Evolutionary conservation across 352 stramenopile species (phyloP).

Genomic region (Pythium brachiatum): DNA sequence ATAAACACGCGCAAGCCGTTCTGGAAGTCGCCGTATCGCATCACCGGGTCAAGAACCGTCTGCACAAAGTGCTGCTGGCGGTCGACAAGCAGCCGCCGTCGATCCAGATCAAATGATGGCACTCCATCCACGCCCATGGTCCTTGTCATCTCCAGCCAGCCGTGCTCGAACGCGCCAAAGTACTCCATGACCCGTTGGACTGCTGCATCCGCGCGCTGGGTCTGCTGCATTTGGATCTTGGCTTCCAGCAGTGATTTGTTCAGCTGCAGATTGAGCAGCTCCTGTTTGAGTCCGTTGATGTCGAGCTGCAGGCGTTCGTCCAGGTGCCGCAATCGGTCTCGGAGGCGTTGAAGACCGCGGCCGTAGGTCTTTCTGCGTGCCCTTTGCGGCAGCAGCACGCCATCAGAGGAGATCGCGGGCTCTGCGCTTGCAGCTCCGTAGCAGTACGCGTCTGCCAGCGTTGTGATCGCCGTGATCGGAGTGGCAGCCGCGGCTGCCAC

Average conservation of each 20-base stretch:
- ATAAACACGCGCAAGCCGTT: constrained; percentile 18
- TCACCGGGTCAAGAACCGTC: constrained; percentile 7
- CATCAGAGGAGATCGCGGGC: neutral
- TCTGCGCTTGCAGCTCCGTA: neutral
- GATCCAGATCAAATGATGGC: neutral
- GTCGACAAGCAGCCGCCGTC: constrained; percentile 5
- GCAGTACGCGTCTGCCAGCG: neutral
- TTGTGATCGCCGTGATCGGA: too few relatives aligned
- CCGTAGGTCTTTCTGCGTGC: constrained; percentile 13
- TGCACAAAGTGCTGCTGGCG: constrained; percentile 21
- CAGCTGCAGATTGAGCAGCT: constrained; percentile 27
- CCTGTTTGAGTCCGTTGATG: constrained; percentile 28
- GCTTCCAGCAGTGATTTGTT: constrained; percentile 5
- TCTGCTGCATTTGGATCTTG: neutral
- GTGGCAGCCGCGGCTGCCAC: too few relatives aligned
- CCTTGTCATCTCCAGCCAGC: constrained; percentile 12
- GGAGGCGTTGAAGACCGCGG: constrained; percentile 15
- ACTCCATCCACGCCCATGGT: too few relatives aligned
- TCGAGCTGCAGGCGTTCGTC: constrained; percentile 30
- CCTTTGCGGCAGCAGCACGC: neutral
- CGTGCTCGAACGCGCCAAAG: constrained; percentile 24
- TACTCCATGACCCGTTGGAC: constrained; percentile 24
- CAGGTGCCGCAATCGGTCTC: constrained; percentile 25
- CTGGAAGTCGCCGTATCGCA: constrained; percentile 15
- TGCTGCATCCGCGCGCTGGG: neutral